Base-by-base conservation (phyloP, 306 rosid genomes). In the Prunus mongolica region DNA sequence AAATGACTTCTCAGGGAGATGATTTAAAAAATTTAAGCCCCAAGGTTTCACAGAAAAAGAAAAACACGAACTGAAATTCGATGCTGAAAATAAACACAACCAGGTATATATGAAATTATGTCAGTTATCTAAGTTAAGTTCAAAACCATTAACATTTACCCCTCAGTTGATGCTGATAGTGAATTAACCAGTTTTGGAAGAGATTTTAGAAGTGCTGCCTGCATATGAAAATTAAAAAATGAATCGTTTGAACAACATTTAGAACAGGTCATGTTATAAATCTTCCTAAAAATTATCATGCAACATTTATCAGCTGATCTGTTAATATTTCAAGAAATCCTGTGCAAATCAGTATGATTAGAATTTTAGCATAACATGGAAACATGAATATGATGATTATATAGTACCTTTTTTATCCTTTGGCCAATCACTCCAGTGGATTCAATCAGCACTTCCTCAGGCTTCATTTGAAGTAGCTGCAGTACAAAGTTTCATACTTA, bases 341-440 rank as follows among this genome's bases (percentile, higher is more conserved):
- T 7, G 34, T 71, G 76, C 74, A 72, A 28, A 72, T 47, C 19
- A 50, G 24, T 78, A 32, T 67, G n/a, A 65, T 49, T 63, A 70
- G 61, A 24, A 25, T 12, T 60, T 38, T 13, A 22, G 38, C 75
- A 72, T 49, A 79, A 61, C 46, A 47, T 71, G 71, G 9, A 61
- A 57, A 69, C 62, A 73, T 2, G 44, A 14, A 65, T 44, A 73
- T 15, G 24, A 69, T 76, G 69, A 76, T 72, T 24, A 72, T 57
- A 65, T 19, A 14, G 66, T 75, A 93, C 97, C 95, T 89, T 94
- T 58, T 91, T 94, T 74, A 91, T 94, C 83, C 96, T 89, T 55
- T 89, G 91, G 61, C 98, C 98, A 78, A 94, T 91, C 74, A 94
- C 96, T 3, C 96, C 98, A 12, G 98, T 94, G 69, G 98, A 94